Evolutionary conservation across 2,329 filamentous ascomycete species (phyloP), one percentile per base, ranked within the genome.

Genomic region (Neonectria coccinea): DNA sequence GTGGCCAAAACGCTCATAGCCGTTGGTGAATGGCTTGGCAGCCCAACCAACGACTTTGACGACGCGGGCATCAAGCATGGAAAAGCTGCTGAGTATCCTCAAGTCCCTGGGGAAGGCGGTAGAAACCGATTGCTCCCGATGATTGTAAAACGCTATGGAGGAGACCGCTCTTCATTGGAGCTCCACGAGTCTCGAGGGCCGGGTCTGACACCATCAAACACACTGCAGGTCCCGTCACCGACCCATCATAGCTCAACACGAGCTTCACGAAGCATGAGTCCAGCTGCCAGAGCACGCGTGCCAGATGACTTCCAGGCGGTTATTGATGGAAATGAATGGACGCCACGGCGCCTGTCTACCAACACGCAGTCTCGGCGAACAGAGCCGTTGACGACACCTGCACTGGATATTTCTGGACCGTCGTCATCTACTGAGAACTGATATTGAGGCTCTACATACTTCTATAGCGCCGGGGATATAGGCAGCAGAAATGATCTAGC

Each of bases 21-120:
- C 5, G 65, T 85, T 5, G 81, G 81, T 8, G 78, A 83, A 11
- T 80, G 81, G 14, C 68, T 89, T 1, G 82, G 83, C 3, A 82
- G 81, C 0, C 81, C 85, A 31, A 79, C 82, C 0, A 78, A 81
- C 2, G 78, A 84, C n/a, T 79, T 78, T 8, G 82, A 88, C 57
- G 80, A 84, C 31, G 81, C 80, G 0, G 80, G 80, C 1, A 88
- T 87, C 68, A 80, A 80, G 52, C 76, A 75, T 4, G 81, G 83
- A 18, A 77, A 77, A 47, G 82, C 84, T 4, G 73, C 76, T n/a
- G 78, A 80, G n/a, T 90, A 83, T 52, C 88, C 88, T 0, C 81
- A 84, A 58, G 78, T 87, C 0, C 88, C 88, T 0, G 88, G 86
- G 2, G 87, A 89, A 67, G 7, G 39, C 8, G 8, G 9, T 4